Evolutionary conservation across 805 yeast genomes (phyloP), one percentile per base, ranked within the genome.

Genomic region (Huiozyma naganishii): DNA sequence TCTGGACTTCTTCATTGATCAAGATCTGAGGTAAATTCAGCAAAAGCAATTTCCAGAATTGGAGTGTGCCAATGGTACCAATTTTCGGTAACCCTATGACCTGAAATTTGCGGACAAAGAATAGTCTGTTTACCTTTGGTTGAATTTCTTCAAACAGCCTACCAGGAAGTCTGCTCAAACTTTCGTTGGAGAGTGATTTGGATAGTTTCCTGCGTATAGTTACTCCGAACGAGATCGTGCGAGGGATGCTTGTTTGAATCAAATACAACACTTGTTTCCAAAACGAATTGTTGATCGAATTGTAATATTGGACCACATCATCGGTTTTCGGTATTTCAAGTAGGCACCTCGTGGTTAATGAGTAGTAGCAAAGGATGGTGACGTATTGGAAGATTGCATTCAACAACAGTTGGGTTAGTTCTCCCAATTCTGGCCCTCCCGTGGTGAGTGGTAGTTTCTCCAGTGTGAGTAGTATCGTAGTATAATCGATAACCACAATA

Each of bases 241-340:
- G 13, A 27, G 36, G 17, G 5, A 39, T 4, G 17, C 36, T 27
- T 8, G 53, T 50, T 42, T 59, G 64, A 27, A 59, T 33, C 3
- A 50, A 45, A 41, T 56, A 57, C 2, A 53, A 42, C 5, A 51
- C 28, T n/a, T 54, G 50, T 39, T 49, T 50, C 7, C 40, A 32
- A 7, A 40, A 44, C n/a, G 60, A 49, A 35, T 38, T 41, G 6
- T 41, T 29, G 6, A 53, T 43, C 1, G 46, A 41, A 11, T 50
- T 43, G 43, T 44, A 59, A 46, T 57, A 59, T 9, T 39, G 27
- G n/a, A 45, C 48, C 4, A 52, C 48, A n/a, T 51, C 57, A n/a
- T 49, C 45, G 4, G 49, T 44, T n/a, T 27, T 32, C 6, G 57
- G 55, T 13, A 59, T 37, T 28, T 37, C 41, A 9, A 42, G 38